Conservation (phyloP, 257 asterid genomes). For the Plantago major region DNA sequence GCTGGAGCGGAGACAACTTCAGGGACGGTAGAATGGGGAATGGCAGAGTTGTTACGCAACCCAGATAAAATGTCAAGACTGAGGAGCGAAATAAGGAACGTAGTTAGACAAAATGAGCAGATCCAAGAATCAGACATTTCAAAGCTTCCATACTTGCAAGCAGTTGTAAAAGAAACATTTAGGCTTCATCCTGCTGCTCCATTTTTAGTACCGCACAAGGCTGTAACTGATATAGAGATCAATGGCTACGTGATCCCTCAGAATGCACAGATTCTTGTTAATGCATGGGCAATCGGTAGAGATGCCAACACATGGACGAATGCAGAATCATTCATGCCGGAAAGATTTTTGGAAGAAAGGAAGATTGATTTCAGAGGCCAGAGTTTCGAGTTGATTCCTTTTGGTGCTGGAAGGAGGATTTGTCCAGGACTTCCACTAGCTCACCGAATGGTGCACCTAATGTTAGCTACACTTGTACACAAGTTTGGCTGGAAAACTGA, state of each 20-base stretch:
- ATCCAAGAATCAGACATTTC: conserved; percentile 15
- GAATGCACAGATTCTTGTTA: conserved; percentile 8
- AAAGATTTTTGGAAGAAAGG: not conserved
- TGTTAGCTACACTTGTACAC: conserved; percentile 9
- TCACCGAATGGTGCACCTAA: conserved; percentile 16
- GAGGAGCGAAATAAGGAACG: conserved; percentile 5
- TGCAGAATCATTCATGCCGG: conserved; percentile 10
- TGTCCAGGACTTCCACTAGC: conserved; percentile 19
- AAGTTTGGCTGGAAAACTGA: conserved; percentile 5
- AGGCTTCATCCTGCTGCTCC: conserved; percentile 6
- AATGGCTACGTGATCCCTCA: not conserved
- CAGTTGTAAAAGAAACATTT: conserved; percentile 9
- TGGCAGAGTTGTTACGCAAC: conserved; percentile 11
- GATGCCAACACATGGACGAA: conserved; percentile 7
- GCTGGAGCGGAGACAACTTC: conserved; percentile 16
- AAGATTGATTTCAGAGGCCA: not conserved
- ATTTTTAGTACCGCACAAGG: conserved; percentile 13
- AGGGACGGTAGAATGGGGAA: conserved; percentile 9
- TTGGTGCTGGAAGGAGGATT: conserved; percentile 14
- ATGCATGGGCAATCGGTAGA: conserved; percentile 6
- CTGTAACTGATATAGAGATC: conserved; percentile 6
- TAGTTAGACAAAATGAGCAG: not conserved
- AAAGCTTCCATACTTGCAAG: conserved; percentile 15
- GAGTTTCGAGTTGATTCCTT: conserved; percentile 7
- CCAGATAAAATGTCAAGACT: conserved; percentile 12